Evolutionary conservation across 2,329 filamentous ascomycete genomes (phyloP), one percentile per base, ranked within the genome.

Genomic region (Chaetothyriales sp.): DNA sequence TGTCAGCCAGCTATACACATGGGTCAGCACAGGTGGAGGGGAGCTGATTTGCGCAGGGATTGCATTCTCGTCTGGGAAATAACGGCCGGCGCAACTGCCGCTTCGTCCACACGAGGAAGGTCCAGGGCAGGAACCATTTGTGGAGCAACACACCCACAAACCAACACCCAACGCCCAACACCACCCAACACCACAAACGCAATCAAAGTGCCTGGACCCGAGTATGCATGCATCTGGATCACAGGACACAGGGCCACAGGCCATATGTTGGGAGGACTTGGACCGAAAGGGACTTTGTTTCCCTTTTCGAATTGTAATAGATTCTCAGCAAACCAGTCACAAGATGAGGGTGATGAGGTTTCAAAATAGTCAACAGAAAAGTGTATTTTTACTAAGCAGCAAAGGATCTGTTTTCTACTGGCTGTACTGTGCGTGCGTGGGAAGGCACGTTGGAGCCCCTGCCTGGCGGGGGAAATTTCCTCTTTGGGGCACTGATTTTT

Each of bases 1-100:
- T 15, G 10, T 15, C 32, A 32, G 8, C n/a, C 32, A 25, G 3
- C 22, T 25, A 25, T 25, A 25, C 22, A 25, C 22, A 3, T 3
- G 3, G 22, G 22, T 25, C 22, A 25, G 22, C 22, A 25, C 22
- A 25, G 22, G 22, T 25, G 22, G 22, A 3, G 22, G 3, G 6
- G 22, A 25, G 22, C 3, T 25, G 15, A 39, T 15, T 39, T 39
- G 12, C 32, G 32, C 5, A 12, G 15, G 32, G 12, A 39, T 15
- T 39, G 12, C 10, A 39, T 39, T 39, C 32, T 39, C 15, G 10
- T 9, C 9, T 15, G 15, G 32, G 32, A 39, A 28, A 98, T 79
- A 53, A 96, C 82, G 22, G 90, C 92, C n/a, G 94, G 81, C 25
- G 79, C 76, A 57, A 92, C 83, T 48, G 86, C 81, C 47, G 70